phyloP scores from a whole-genome alignment of 2,329 filamentous ascomycete species.

The Cercospora sp. region DNA sequence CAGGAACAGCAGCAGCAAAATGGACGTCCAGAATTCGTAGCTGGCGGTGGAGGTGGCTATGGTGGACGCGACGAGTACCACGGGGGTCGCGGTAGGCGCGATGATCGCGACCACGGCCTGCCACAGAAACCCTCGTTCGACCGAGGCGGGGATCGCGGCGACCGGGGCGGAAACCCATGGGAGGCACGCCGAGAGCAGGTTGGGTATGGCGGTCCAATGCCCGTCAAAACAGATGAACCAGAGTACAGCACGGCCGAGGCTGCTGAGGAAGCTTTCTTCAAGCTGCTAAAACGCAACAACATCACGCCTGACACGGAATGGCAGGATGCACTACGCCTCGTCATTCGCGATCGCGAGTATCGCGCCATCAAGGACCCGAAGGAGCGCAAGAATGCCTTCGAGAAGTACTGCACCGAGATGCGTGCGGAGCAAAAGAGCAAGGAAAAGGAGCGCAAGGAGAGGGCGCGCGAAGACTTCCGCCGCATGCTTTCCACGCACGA shows the following conservation, averaged over 20 bases:
- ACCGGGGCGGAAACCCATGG: slow-evolving; percentile 34
- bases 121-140: slow-evolving; percentile 44
- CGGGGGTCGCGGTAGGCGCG: slow-evolving; percentile 23
- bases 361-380: slow-evolving; percentile 89
- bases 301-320: slow-evolving; percentile 91
- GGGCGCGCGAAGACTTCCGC: slow-evolving; percentile 89
- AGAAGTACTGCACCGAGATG: slow-evolving; percentile 91
- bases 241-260: slow-evolving; percentile 80
- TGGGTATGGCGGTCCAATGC: slow-evolving; percentile 39
- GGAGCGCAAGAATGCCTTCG: slow-evolving; percentile 85
- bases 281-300: slow-evolving; percentile 79
- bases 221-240: slow-evolving; percentile 49
- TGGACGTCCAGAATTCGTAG: slow-evolving; percentile 54
- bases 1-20: slow-evolving; percentile 26
- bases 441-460: slow-evolving; percentile 87
- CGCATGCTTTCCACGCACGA: slow-evolving; percentile 95
- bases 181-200: slow-evolving; percentile 35
- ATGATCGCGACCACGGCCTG: slow-evolving; percentile 43
- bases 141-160: slow-evolving; percentile 30
- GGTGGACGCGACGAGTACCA: slow-evolving; percentile 32
- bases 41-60: slow-evolving; percentile 34
- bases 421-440: slow-evolving; percentile 90
- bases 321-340: slow-evolving; percentile 82
- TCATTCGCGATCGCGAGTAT: slow-evolving; percentile 88
- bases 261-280: slow-evolving; percentile 88